Base-by-base conservation (phyloP, 768 basidiomycete genomes). In the Pulveroboletus sp. region DNA sequence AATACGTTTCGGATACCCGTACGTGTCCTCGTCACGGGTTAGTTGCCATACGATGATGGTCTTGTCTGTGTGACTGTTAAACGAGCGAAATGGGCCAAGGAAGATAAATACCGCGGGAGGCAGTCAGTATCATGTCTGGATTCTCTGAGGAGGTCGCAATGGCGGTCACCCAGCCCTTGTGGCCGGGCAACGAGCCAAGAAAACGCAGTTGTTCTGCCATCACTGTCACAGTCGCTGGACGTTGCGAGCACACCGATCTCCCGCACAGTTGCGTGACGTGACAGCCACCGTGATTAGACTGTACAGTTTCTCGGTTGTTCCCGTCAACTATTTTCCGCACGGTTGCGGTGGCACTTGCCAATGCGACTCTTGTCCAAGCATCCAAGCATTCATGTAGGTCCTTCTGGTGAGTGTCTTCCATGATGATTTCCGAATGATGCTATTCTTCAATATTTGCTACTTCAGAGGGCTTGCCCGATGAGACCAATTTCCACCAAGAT, bases 11-110 rank as follows among this genome's bases (percentile, higher is more conserved):
- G 97, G 95, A 78, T 85, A 94, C 48, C 97, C 97, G 70, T 94
- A 97, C 41, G 82, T 74, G 57, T 87, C 84, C 57, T 94, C 88
- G 52, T 90, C 88, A 57, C 97, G 90, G 61, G 95, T 97, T 68
- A 99, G 78, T 70, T 93, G 89, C 97, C 97, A 99, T 68, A 97
- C 94, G 69, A 99, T 97, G 78, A 97, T 91, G 47, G 93, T 97
- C 84, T 97, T 98, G 87, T 99, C 97, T 95, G 85, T 95, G 92
- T 93, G 69, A 31, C 42, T 2, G 58, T 57, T 51, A 63, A 58
- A 61, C 50, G 43, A 54, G 50, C 36, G 7, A 50, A 48, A 20
- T 36, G 52, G 10, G 37, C 29, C 41, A 46, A 37, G 47, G 9
- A 32, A 33, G 47, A 50, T 38, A 72, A 63, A 61, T 79, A 97